Evolutionary conservation across 495 filamentous ascomycete species (phyloP).

Genomic region (Xylaria longipes): DNA sequence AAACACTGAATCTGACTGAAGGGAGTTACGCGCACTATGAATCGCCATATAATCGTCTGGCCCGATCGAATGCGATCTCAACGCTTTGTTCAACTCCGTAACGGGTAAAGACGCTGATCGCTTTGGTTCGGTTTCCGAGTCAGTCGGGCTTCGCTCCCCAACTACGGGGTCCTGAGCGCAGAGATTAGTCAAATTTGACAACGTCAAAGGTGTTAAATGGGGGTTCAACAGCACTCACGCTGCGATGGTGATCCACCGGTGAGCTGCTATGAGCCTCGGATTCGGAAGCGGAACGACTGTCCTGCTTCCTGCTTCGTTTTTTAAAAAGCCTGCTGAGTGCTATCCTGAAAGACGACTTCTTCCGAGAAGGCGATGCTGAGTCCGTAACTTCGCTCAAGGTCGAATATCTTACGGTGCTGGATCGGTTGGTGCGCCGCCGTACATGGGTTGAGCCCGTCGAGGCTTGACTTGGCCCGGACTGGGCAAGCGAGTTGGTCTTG

Average conservation of each 20-base stretch:
- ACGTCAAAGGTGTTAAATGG: too few species aligned
- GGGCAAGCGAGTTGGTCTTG: conserved; percentile 38
- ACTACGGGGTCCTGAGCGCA: conserved; percentile 50
- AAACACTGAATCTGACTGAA: conserved; percentile 49
- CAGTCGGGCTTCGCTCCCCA: conserved; percentile 37
- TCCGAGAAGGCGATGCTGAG: conserved; percentile 49
- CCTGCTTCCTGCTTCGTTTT: conserved; percentile 51
- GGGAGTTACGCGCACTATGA: conserved; percentile 52
- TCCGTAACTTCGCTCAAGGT: conserved; percentile 46
- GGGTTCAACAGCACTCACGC: conserved; percentile 44
- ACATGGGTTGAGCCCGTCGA: conserved; percentile 32
- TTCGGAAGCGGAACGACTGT: conserved; percentile 30
- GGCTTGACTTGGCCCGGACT: conserved; percentile 37
- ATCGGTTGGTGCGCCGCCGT: conserved; percentile 44
- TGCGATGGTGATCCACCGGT: conserved; percentile 45
- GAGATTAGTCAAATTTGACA: conserved; percentile 29
- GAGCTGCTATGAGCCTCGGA: conserved; percentile 31
- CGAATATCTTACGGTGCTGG: conserved; percentile 48
- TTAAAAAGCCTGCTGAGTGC: conserved; percentile 59
- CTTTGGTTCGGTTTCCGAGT: conserved; percentile 43
- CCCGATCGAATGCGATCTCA: conserved; percentile 61
- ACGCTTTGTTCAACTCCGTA: conserved; percentile 58
- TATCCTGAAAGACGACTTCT: conserved; percentile 56
- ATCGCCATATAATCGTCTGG: conserved; percentile 55
- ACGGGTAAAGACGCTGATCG: conserved; percentile 60